A percentile compares a stretch with the other conserved stretches of the same genome.
These are phyloP conservation scores for Hyphodiscus sp. DNA, from an alignment of 2,329 filamentous ascomycete genomes.

Conservation along the genomic window DNA sequence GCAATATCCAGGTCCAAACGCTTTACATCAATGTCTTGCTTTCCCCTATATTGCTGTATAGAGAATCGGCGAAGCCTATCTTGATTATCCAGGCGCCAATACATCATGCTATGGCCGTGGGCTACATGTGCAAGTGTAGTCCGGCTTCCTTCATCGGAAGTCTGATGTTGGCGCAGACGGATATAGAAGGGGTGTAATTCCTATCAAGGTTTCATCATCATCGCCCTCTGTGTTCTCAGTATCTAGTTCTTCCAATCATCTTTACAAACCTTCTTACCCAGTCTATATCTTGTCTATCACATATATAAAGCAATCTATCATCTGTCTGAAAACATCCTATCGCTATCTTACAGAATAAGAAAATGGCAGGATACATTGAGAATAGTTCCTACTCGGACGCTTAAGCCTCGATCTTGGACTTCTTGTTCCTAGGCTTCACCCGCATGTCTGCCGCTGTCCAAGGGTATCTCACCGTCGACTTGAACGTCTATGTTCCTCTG, in stretches of 20 bases:
- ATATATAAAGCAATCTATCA: constrained; percentile 7
- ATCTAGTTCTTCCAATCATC: constrained; percentile 2
- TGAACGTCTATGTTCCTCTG: constrained; percentile 53
- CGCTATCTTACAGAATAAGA: constrained; percentile 3
- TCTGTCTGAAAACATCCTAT: constrained; percentile 4
- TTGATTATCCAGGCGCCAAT: constrained; percentile 7
- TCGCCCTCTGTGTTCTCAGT: not conserved
- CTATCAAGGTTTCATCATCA: constrained; percentile 5
- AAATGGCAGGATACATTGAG: constrained; percentile 6
- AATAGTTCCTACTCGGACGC: constrained; percentile 7
- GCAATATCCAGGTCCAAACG: constrained; percentile 5
- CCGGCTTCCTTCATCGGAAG: not conserved
- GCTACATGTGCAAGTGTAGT: not conserved
- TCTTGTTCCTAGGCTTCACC: constrained; percentile 57
- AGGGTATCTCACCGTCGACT: constrained; percentile 51
- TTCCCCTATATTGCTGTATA: not conserved
- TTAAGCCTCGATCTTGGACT: constrained; percentile 9
- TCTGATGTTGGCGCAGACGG: not conserved
- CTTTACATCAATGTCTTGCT: not conserved
- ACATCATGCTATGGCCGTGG: constrained; percentile 2
- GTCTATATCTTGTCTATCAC: constrained; percentile 9
- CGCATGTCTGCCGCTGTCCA: constrained; percentile 45
- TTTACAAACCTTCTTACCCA: constrained; percentile 3
- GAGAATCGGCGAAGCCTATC: constrained; percentile 3
- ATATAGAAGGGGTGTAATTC: constrained; percentile 6